Evolutionary conservation across 208 protist species (phyloP).

Genomic region (Acanthamoeba sp.): DNA sequence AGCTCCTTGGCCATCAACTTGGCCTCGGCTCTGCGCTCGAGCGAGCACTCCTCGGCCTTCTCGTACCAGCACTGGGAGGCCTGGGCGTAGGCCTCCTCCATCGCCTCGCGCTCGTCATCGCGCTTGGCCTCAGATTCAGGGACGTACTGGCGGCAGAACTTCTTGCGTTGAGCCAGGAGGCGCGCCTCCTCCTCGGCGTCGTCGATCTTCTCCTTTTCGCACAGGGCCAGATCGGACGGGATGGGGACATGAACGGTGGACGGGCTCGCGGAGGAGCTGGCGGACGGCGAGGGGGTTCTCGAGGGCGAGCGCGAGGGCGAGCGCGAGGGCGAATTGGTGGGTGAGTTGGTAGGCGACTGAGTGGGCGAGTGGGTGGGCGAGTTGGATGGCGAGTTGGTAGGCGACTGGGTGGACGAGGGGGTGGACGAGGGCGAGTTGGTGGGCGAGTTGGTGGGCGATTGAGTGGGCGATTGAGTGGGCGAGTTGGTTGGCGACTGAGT

Average conservation of each 20-base stretch:
- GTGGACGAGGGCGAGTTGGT: conserved; percentile 39
- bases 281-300: not conserved
- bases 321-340: not conserved
- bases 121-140: conserved; percentile 8
- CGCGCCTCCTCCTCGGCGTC: conserved; percentile 32
- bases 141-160: conserved; percentile 21
- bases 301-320: not conserved
- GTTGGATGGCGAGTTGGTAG: not conserved
- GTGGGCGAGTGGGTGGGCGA: conserved; percentile 3
- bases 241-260: not conserved
- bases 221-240: conserved; percentile 13
- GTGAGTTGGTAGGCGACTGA: not conserved
- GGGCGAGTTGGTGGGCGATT: no score
- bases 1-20: not conserved
- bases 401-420: no score
- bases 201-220: conserved; percentile 56
- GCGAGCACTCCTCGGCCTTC: not conserved
- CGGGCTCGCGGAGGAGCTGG: no score
- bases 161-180: conserved; percentile 1
- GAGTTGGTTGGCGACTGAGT: no score
- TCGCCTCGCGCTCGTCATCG: not conserved
- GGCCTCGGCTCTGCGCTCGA: not conserved
- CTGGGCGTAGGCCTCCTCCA: not conserved
- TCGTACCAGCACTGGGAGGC: conserved; percentile 22
- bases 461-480: no score